These are phyloP conservation scores for Colletotrichum sp. DNA, from an alignment of 2,329 filamentous ascomycete genomes.

Conservation along the genomic window DNA sequence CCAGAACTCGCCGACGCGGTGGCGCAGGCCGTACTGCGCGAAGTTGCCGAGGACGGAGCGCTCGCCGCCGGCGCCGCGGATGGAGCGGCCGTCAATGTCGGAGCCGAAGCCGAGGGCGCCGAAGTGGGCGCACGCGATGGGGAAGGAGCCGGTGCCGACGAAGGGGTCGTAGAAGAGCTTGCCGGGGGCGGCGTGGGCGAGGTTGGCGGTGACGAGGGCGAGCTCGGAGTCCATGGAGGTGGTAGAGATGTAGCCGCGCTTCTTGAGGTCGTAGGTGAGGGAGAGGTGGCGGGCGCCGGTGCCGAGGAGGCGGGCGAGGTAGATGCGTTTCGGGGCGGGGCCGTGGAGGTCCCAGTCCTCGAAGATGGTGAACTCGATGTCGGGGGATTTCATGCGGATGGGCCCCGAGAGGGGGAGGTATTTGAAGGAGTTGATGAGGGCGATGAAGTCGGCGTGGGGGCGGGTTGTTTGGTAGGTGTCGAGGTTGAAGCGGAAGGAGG, in stretches of 20 bases:
- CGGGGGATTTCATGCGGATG: slow-evolving; percentile 76
- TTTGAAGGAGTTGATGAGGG: slow-evolving; percentile 80
- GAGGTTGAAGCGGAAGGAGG: slow-evolving; percentile 83
- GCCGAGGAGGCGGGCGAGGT: slow-evolving; percentile 76
- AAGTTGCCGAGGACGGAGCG: slow-evolving; percentile 73
- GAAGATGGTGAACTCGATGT: slow-evolving; percentile 79
- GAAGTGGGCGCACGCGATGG: slow-evolving; percentile 88
- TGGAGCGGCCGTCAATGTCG: slow-evolving; percentile 91
- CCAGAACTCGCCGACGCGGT: slow-evolving; percentile 77
- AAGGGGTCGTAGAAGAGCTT: slow-evolving; percentile 95
- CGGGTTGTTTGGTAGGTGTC: slow-evolving; percentile 84
- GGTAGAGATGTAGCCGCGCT: slow-evolving; percentile 89
- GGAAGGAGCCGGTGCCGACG: slow-evolving; percentile 92
- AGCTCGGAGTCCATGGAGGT: slow-evolving; percentile 98
- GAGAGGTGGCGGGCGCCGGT: slow-evolving; percentile 71
- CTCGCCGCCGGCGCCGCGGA: slow-evolving; percentile 71
- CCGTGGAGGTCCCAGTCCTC: slow-evolving; percentile 79
- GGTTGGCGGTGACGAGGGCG: slow-evolving; percentile 88
- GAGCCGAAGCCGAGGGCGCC: slow-evolving; percentile 84
- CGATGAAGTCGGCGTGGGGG: slow-evolving; percentile 64
- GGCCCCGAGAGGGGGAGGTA: slow-evolving; percentile 81
- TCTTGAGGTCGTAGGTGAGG: slow-evolving; percentile 86
- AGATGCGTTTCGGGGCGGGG: slow-evolving; percentile 46
- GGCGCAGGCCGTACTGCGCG: slow-evolving; percentile 75
- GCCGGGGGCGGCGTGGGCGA: slow-evolving; percentile 81